Evolutionary conservation across 1,284 basidiomycete genomes (phyloP).

Genomic region (Cryptococcus wingfieldii): DNA sequence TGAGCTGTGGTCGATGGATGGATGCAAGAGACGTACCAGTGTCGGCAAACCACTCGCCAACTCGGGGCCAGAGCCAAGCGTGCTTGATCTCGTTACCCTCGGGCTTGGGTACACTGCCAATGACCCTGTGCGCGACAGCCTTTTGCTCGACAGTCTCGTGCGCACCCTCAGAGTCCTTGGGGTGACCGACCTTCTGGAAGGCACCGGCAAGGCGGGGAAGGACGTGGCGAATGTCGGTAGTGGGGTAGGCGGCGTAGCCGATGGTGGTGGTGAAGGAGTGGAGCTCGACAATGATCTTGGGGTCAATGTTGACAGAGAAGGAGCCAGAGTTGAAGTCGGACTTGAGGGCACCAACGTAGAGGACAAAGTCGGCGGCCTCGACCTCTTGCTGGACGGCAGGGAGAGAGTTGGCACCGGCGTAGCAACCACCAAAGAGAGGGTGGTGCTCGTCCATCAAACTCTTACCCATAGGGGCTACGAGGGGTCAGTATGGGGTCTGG

Average conservation of each 20-base stretch:
- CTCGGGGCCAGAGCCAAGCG: slow-evolving; percentile 77
- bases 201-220: slow-evolving; percentile 47
- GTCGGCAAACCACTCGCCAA: slow-evolving; percentile 70
- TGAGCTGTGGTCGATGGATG: background rate
- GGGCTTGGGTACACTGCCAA: slow-evolving; percentile 22
- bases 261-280: slow-evolving; percentile 76
- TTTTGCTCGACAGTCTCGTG: slow-evolving; percentile 32
- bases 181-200: slow-evolving; percentile 34
- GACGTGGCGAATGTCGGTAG: slow-evolving; percentile 51
- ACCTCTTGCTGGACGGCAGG: slow-evolving; percentile 69
- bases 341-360: slow-evolving; percentile 75
- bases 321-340: slow-evolving; percentile 66
- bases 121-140: slow-evolving; percentile 28
- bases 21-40: slow-evolving; percentile 48
- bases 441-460: slow-evolving; percentile 72
- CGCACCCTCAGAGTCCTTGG: slow-evolving; percentile 17
- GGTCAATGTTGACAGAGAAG: slow-evolving; percentile 54
- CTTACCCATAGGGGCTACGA: slow-evolving; percentile 81
- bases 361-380: slow-evolving; percentile 74
- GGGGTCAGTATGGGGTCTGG: slow-evolving; percentile 2
- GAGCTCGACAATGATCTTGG: slow-evolving; percentile 63
- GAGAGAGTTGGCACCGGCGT: slow-evolving; percentile 72
- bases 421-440: slow-evolving; percentile 83
- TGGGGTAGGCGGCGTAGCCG: slow-evolving; percentile 51
- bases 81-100: slow-evolving; percentile 59